Evolutionary conservation across 73 alveolate species (phyloP), one percentile per base, ranked within the genome.

Genomic region (Symbiodinium natans): DNA sequence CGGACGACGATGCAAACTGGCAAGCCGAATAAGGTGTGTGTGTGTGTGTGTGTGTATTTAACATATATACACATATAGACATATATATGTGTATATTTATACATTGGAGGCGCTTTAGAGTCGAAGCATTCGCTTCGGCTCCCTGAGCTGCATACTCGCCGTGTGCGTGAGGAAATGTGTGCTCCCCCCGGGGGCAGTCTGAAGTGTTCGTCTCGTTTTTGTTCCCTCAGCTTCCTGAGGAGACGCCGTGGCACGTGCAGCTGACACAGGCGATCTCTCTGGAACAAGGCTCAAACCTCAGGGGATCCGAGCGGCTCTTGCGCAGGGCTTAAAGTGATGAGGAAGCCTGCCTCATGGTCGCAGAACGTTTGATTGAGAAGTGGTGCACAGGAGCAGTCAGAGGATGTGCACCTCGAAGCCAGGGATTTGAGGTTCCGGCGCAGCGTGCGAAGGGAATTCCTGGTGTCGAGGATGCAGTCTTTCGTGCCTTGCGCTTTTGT

Each of bases 221-320:
- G 59, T 46, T 46, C 59, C 59, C 0, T 46, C 25, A 29, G 17
- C 29, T 52, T 21, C 71, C 71, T 52, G 94, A 87, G 41, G 94
- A 87, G 40, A 87, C 94, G 3, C 94, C 94, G 4, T 87, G 94
- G 94, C 94, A 87, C 68, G 94, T 87, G 94, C 94, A 87, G 84
- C 83, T 87, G 38, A 87, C 94, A 25, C 94, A 87, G 41, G 84
- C 85, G 41, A 40, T 87, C 94, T 31, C 80, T 29, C 36, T 87
- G 75, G 94, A 59, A 29, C 94, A 87, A 87, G 94, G 94, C 84
- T 46, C 25, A 11, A 34, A 19, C 38, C 13, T 48, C 63, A 8
- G 63, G 63, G 63, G 63, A 48, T 10, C 63, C 63, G 17, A 8
- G 8, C 23, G 63, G 63, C 8, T 8, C 23, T 10, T 17, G 23